Evolutionary conservation across 768 basidiomycete species (phyloP).

Genomic region (Tricholoma matsutake): DNA sequence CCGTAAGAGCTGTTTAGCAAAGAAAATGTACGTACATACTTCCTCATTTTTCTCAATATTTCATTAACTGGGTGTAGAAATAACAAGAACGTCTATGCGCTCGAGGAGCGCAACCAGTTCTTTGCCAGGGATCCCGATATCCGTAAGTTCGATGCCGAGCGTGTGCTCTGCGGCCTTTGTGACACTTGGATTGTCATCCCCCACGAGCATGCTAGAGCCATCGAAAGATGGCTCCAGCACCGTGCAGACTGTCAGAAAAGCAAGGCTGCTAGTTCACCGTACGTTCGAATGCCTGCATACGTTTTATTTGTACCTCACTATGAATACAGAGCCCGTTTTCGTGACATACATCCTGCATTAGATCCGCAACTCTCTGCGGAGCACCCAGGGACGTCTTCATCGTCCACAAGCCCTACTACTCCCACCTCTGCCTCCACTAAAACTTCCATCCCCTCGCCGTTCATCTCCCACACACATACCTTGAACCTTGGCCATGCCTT

Average conservation of each 20-base stretch:
- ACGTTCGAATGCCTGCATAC: conserved; percentile 5
- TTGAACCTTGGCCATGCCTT: conserved; percentile 32
- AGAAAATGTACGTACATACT: conserved; percentile 56
- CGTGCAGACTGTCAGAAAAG: conserved; percentile 51
- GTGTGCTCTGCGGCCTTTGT: conserved; percentile 66
- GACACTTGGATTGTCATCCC: conserved; percentile 64
- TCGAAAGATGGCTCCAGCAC: conserved; percentile 66
- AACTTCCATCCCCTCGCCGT: conserved; percentile 7
- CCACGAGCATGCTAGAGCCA: conserved; percentile 58
- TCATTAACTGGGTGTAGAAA: conserved; percentile 21
- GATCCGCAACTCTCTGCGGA: neutral
- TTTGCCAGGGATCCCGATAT: conserved; percentile 66
- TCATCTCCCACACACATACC: conserved; percentile 8
- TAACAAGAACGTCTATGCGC: conserved; percentile 53
- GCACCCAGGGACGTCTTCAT: conserved; percentile 6
- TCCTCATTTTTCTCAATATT: neutral
- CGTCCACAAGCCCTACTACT: conserved; percentile 3
- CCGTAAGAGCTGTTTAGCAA: conserved; percentile 76
- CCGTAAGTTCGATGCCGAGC: conserved; percentile 73
- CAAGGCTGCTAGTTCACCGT: conserved; percentile 8
- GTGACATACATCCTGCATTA: conserved; percentile 1
- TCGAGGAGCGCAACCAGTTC: conserved; percentile 56
- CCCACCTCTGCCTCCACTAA: conserved; percentile 6
- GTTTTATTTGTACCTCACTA: conserved; percentile 2
- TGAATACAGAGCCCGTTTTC: neutral